Conservation (phyloP, 306 rosid species). For the Fragaria vesca region DNA sequence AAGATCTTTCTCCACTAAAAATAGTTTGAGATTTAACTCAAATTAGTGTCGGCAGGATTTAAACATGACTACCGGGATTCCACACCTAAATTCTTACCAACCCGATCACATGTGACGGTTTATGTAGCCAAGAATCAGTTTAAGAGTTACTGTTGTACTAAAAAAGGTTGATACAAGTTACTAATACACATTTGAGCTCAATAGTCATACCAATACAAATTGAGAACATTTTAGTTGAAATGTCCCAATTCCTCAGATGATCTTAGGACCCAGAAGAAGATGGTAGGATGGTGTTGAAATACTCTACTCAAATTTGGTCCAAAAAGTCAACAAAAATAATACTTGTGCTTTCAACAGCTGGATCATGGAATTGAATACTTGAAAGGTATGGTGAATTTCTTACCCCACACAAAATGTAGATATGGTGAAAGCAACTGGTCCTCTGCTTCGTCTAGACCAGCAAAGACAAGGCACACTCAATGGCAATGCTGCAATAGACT, state of each 20-base stretch:
- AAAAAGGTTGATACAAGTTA: background rate
- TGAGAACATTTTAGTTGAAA: background rate
- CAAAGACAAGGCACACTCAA: background rate
- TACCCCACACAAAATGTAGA: background rate
- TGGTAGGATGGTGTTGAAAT: background rate
- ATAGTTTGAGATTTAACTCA: no score
- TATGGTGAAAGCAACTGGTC: constrained; percentile 6
- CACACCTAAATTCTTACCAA: no score
- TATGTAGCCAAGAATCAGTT: no score
- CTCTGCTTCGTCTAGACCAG: constrained; percentile 5
- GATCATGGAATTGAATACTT: constrained; percentile 1
- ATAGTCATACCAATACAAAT: background rate
- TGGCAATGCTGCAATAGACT: background rate
- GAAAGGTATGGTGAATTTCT: background rate
- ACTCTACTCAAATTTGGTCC: background rate
- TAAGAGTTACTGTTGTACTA: background rate
- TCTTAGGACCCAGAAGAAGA: background rate
- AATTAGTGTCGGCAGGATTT: no score
- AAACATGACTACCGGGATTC: no score
- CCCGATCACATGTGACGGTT: no score
- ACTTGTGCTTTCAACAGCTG: constrained; percentile 8
- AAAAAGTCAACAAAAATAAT: background rate
- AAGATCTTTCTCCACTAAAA: no score
- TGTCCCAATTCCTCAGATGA: background rate
- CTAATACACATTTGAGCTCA: background rate